phyloP scores from a whole-genome alignment of 306 rosid genomes.

The Medicago arabica region DNA sequence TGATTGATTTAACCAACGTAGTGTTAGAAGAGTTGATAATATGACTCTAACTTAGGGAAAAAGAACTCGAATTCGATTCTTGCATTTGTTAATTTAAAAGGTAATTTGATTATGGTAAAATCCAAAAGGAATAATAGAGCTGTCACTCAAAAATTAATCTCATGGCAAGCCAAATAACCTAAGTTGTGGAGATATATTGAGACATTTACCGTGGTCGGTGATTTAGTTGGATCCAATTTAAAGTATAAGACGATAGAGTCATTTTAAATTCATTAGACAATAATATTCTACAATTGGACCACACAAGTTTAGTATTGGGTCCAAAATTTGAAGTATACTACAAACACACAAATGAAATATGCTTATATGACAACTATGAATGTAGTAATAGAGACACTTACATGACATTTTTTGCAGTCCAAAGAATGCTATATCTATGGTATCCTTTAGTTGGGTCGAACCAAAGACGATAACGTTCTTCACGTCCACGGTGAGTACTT shows the following conservation, averaged over 20 bases:
- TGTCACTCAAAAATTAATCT: too few relatives aligned
- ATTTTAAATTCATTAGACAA: background rate
- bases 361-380: background rate
- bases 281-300: background rate
- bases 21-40: too few relatives aligned
- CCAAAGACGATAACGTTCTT: conserved; percentile 94
- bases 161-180: too few relatives aligned
- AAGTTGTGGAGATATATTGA: too few relatives aligned
- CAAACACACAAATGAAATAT: background rate
- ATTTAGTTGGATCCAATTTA: too few relatives aligned
- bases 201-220: too few relatives aligned
- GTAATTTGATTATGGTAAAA: too few relatives aligned
- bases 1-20: too few relatives aligned
- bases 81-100: too few relatives aligned
- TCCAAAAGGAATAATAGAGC: too few relatives aligned
- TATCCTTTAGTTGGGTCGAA: conserved; percentile 78
- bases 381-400: conserved; percentile 43
- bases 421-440: conserved; percentile 93
- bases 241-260: background rate
- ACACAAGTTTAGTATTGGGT: background rate
- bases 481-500: conserved; percentile 89
- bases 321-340: background rate
- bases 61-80: too few relatives aligned
- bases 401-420: conserved; percentile 73
- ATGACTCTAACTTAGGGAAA: too few relatives aligned